These are phyloP conservation scores for Aspergillus chevalieri DNA, from an alignment of 2,329 filamentous ascomycete species.

Conservation along the genomic window DNA sequence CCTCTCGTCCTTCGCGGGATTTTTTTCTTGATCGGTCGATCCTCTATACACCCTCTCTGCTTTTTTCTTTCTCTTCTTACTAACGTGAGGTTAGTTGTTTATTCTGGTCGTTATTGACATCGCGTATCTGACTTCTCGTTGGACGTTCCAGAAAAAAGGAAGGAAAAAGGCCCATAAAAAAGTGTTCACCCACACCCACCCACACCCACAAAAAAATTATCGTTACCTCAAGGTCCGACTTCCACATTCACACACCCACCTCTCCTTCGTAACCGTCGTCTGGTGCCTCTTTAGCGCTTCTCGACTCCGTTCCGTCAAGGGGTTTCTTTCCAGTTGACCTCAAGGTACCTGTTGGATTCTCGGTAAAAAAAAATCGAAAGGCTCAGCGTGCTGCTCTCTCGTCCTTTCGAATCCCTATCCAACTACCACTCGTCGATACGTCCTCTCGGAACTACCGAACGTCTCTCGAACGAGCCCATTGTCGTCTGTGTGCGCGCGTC, in stretches of 20 bases:
- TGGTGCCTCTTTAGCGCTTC: not conserved
- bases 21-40: constrained; percentile 15
- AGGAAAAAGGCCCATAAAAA: not conserved
- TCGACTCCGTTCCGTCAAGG: not conserved
- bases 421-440: too few relatives aligned
- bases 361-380: not conserved
- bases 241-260: not conserved
- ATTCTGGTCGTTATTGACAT: not conserved
- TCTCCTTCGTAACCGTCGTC: not conserved
- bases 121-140: not conserved
- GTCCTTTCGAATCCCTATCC: too few relatives aligned
- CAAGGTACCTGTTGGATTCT: not conserved
- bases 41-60: constrained; percentile 2
- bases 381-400: too few relatives aligned
- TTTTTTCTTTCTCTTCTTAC: constrained; percentile 11
- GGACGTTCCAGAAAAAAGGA: constrained; percentile 1
- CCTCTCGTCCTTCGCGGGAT: constrained; percentile 11
- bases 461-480: not conserved
- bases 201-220: not conserved
- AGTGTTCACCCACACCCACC: not conserved
- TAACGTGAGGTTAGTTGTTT: constrained; percentile 12
- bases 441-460: constrained; percentile 1
- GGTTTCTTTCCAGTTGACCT: not conserved
- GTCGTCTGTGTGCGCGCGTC: not conserved
- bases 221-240: not conserved